phyloP scores from a whole-genome alignment of 2,329 filamentous ascomycete genomes.

The Metarhizium sp. region DNA sequence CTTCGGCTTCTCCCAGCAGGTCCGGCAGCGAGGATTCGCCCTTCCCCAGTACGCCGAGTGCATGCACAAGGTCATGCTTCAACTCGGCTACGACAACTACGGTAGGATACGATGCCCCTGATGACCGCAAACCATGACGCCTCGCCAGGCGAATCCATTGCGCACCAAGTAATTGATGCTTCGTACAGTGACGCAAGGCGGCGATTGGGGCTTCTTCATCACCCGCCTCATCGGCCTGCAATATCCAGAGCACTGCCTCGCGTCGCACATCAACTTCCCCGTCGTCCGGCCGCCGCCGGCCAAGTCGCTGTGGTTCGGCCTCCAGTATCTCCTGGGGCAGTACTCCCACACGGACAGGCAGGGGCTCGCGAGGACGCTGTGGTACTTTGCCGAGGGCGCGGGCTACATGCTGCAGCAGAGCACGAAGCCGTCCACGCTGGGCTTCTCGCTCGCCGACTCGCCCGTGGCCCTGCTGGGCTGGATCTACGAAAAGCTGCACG shows the following conservation, averaged over 20 bases:
- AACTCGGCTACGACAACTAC: constrained; percentile 45
- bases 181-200: constrained; percentile 43
- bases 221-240: constrained; percentile 50
- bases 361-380: constrained; percentile 41
- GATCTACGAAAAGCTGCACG: constrained; percentile 73
- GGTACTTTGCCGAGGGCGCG: constrained; percentile 47
- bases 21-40: constrained; percentile 20
- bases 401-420: constrained; percentile 28
- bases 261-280: constrained; percentile 49
- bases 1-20: constrained; percentile 31
- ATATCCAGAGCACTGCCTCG: constrained; percentile 43
- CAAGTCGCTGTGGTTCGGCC: constrained; percentile 45
- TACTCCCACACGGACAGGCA: constrained; percentile 26
- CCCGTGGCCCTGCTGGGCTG: constrained; percentile 64
- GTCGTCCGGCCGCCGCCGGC: constrained; percentile 37
- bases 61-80: constrained; percentile 58
- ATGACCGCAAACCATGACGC: not conserved
- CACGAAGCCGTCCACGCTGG: constrained; percentile 65
- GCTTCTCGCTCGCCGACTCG: constrained; percentile 55
- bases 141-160: not conserved
- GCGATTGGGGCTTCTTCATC: constrained; percentile 63
- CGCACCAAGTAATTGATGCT: constrained; percentile 33
- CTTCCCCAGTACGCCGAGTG: constrained; percentile 38
- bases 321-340: constrained; percentile 43
- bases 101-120: constrained; percentile 10